Evolutionary conservation across 2,329 filamentous ascomycete species (phyloP).

Genomic region (Paracoccidioides lutzii): DNA sequence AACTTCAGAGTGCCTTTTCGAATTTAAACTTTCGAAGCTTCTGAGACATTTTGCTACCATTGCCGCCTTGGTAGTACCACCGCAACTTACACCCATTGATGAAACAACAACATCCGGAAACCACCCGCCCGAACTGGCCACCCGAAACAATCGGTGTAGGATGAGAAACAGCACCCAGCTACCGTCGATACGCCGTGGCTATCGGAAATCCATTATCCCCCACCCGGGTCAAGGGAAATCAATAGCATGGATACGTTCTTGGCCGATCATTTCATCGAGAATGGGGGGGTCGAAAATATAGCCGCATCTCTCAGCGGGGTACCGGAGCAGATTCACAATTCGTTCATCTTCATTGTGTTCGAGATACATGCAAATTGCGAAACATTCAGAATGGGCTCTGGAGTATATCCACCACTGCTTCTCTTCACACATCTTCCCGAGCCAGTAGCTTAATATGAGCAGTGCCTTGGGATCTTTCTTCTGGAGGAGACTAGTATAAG

Average conservation of each 20-base stretch:
- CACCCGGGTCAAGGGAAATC: not conserved
- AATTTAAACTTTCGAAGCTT: too few species aligned
- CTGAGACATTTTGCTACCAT: too few species aligned
- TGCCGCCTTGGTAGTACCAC: too few species aligned
- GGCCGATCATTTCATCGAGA: conserved; percentile 9
- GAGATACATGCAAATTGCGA: conserved; percentile 26
- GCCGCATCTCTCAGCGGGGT: conserved; percentile 23
- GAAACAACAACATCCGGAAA: too few species aligned
- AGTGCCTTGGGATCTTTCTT: conserved; percentile 22
- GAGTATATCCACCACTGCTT: conserved; percentile 21
- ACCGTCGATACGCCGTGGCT: too few species aligned
- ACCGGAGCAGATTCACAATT: conserved; percentile 20
- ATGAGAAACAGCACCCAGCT: too few species aligned
- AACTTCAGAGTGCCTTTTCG: too few species aligned
- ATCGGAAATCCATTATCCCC: too few species aligned
- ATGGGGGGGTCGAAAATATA: conserved; percentile 19
- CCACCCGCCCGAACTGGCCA: too few species aligned
- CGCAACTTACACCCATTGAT: too few species aligned
- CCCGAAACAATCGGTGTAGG: too few species aligned
- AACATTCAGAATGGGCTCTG: conserved; percentile 22
- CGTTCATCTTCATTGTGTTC: conserved; percentile 19
- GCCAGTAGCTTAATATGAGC: conserved; percentile 24
- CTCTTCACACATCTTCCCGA: conserved; percentile 18
- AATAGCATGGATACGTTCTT: conserved; percentile 1
- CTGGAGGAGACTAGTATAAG: conserved; percentile 18